Percentiles rank a stretch among this genome's conserved stretches.
Evolutionary conservation across 2,329 filamentous ascomycete genomes (phyloP).

Genomic region (Verruconis gallopava): DNA sequence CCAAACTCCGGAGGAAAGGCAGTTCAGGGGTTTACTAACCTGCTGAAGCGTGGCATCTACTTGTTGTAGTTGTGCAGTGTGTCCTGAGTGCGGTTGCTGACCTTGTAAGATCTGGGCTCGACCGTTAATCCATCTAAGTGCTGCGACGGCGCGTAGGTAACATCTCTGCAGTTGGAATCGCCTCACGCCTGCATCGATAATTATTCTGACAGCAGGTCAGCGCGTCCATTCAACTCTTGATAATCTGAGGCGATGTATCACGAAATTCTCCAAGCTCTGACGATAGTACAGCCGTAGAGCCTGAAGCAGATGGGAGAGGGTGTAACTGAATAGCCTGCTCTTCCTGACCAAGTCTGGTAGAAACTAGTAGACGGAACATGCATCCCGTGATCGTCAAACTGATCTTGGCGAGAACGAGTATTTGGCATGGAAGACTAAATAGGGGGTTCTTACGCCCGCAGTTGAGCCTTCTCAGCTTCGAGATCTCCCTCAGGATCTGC

Average conservation of each 20-base stretch:
- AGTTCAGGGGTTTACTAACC: constrained; percentile 33
- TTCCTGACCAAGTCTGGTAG: too few species aligned
- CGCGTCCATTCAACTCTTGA: too few species aligned
- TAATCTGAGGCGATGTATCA: too few species aligned
- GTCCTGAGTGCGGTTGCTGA: constrained; percentile 33
- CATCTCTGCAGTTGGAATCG: constrained; percentile 50
- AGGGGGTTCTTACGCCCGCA: constrained; percentile 41
- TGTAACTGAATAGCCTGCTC: too few species aligned
- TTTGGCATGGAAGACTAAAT: too few species aligned
- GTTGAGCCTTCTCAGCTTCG: constrained; percentile 43
- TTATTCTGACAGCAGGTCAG: constrained; percentile 30
- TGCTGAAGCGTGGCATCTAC: constrained; percentile 35
- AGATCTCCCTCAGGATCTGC: constrained; percentile 25
- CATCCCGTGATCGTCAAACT: too few species aligned
- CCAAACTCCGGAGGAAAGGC: too few species aligned
- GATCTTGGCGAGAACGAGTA: background rate
- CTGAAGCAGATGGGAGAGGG: too few species aligned
- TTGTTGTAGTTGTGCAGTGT: constrained; percentile 35
- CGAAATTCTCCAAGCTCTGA: too few species aligned
- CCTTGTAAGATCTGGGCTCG: constrained; percentile 39
- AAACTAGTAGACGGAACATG: too few species aligned
- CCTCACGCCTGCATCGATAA: constrained; percentile 45
- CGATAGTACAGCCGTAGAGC: too few species aligned
- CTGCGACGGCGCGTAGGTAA: constrained; percentile 45
- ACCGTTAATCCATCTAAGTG: constrained; percentile 44